Conservation (phyloP, 768 basidiomycete genomes). For the Heimioporus sp. region DNA sequence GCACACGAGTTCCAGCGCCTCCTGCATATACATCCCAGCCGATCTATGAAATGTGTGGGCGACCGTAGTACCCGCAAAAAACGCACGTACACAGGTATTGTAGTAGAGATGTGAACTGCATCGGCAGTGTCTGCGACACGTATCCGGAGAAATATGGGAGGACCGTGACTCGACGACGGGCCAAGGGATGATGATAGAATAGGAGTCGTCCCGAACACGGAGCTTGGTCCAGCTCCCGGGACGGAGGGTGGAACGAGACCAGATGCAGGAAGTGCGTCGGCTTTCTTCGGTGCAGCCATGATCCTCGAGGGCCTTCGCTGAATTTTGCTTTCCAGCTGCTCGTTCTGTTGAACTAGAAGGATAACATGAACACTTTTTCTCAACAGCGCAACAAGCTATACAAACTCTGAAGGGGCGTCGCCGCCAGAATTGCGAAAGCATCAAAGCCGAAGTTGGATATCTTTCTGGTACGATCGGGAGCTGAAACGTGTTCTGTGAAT, state of each 20-base stretch:
- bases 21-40: conserved; percentile 95
- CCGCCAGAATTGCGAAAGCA: conserved; percentile 86
- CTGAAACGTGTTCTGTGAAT: conserved; percentile 39
- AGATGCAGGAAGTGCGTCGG: conserved; percentile 40
- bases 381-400: background rate
- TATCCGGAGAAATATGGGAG: conserved; percentile 81
- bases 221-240: conserved; percentile 42
- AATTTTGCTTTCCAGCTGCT: conserved; percentile 74
- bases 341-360: conserved; percentile 67
- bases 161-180: conserved; percentile 71
- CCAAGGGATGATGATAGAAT: conserved; percentile 65
- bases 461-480: conserved; percentile 84
- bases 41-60: conserved; percentile 43
- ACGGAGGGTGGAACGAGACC: conserved; percentile 40
- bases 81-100: conserved; percentile 79
- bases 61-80: background rate
- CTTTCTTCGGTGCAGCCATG: conserved; percentile 59
- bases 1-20: conserved; percentile 85
- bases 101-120: conserved; percentile 82
- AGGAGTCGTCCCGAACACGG: conserved; percentile 47
- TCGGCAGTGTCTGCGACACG: conserved; percentile 80
- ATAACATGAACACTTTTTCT: background rate
- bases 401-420: conserved; percentile 66
- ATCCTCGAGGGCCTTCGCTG: conserved; percentile 73
- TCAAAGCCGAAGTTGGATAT: conserved; percentile 87